A percentile compares a stretch with the other conserved stretches of the same genome.
Conservation (phyloP, 1,139 yeast species). For the Diutina rugosa region DNA sequence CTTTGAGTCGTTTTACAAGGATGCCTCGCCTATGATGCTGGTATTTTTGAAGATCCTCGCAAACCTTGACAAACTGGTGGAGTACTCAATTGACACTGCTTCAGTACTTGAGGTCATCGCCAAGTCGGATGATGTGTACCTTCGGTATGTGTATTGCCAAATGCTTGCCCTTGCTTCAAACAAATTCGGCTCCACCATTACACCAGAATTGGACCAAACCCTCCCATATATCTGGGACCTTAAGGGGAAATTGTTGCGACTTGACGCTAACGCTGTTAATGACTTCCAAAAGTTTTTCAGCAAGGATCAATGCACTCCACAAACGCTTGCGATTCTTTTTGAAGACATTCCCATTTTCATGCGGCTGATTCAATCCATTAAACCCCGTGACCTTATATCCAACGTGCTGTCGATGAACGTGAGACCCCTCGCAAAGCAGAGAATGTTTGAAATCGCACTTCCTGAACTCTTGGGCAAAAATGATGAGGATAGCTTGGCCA, state of each 20-base stretch:
- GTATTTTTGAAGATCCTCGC: background rate
- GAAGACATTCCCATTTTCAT: slow-evolving; percentile 50
- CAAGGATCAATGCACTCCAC: background rate
- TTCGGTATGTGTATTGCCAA: slow-evolving; percentile 27
- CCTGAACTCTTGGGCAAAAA: slow-evolving; percentile 34
- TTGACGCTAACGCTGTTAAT: background rate
- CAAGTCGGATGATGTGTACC: background rate
- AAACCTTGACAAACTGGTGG: background rate
- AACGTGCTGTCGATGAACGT: slow-evolving; percentile 45
- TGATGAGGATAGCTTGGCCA: slow-evolving; percentile 35
- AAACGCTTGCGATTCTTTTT: slow-evolving; percentile 48
- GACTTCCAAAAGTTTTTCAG: background rate
- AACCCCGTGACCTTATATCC: slow-evolving; percentile 22
- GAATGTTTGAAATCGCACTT: slow-evolving; percentile 46
- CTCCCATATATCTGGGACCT: background rate
- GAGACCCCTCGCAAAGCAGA: slow-evolving; percentile 64
- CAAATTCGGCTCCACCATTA: slow-evolving; percentile 13
- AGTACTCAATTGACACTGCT: background rate
- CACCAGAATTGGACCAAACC: background rate
- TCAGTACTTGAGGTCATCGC: background rate
- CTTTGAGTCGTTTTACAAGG: background rate
- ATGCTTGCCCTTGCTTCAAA: slow-evolving; percentile 46
- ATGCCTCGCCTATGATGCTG: background rate
- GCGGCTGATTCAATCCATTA: slow-evolving; percentile 14
- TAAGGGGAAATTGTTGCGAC: background rate